Percentiles rank a stretch among this genome's conserved stretches.
Conservation (phyloP, 345 rosid species). For the Erodium maritimum region DNA sequence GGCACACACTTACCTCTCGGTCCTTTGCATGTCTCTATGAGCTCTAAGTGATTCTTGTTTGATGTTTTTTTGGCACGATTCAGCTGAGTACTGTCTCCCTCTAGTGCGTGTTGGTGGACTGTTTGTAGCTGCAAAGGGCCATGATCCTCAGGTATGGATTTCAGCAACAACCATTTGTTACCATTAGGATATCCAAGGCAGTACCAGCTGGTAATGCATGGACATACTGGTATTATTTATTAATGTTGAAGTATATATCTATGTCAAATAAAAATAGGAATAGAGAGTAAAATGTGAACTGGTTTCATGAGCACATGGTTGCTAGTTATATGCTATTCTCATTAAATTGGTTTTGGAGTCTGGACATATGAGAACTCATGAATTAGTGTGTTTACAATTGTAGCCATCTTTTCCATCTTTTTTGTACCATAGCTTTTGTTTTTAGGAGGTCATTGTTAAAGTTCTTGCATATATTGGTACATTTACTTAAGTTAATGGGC, state of each 20-base stretch:
- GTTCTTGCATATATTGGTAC: too few species aligned
- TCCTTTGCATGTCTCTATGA: not conserved
- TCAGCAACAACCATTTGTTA: not conserved
- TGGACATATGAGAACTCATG: too few species aligned
- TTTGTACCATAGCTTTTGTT: too few species aligned
- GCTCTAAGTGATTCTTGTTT: conserved; percentile 6
- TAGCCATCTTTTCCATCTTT: too few species aligned
- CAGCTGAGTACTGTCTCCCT: conserved; percentile 95
- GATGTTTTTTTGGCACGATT: conserved; percentile 7
- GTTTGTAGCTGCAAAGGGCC: conserved; percentile 95
- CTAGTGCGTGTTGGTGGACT: conserved; percentile 88
- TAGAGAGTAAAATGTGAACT: too few species aligned
- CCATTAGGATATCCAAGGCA: too few species aligned
- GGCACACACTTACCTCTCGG: conserved; percentile 2
- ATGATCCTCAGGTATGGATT: conserved; percentile 60
- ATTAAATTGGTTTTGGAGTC: too few species aligned
- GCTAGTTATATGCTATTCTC: not conserved
- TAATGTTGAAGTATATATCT: too few species aligned
- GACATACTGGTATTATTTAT: not conserved
- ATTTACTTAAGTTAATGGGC: too few species aligned
- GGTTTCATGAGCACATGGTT: not conserved
- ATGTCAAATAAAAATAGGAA: not conserved
- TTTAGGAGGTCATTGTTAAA: too few species aligned
- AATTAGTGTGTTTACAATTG: too few species aligned
- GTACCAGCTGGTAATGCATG: not conserved